phyloP scores from a whole-genome alignment of 2,329 filamentous ascomycete species.

The Colletotrichum sansevieriae region DNA sequence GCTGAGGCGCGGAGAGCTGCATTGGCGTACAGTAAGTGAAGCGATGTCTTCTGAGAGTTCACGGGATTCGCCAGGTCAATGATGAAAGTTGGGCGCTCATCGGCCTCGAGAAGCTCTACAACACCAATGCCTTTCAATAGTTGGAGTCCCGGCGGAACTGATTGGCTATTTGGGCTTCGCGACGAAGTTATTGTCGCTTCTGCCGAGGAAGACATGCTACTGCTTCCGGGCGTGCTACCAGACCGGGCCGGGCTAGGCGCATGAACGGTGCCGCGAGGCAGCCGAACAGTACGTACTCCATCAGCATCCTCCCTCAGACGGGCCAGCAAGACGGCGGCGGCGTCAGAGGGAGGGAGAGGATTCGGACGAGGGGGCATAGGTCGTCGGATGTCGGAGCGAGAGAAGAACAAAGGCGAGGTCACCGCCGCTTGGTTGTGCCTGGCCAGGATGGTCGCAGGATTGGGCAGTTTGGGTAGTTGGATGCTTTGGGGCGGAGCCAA shows the following conservation, averaged over 20 bases:
- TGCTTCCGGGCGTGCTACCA: conserved; percentile 65
- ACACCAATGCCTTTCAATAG: conserved; percentile 75
- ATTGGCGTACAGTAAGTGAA: conserved; percentile 78
- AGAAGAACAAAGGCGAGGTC: conserved; percentile 68
- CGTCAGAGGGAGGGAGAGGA: conserved; percentile 56
- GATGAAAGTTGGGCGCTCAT: conserved; percentile 82
- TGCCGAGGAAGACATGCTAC: conserved; percentile 62
- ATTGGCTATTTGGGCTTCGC: conserved; percentile 63
- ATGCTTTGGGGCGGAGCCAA: conserved; percentile 60
- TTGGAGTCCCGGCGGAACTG: conserved; percentile 62
- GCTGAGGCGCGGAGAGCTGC: conserved; percentile 70
- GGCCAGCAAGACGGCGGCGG: conserved; percentile 61
- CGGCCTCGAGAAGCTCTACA: conserved; percentile 80
- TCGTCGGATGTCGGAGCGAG: conserved; percentile 56
- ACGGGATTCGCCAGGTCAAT: conserved; percentile 73
- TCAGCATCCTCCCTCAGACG: conserved; percentile 60
- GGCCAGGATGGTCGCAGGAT: conserved; percentile 45
- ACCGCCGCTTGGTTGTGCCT: conserved; percentile 52
- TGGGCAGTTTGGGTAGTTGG: conserved; percentile 52
- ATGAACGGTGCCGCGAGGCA: conserved; percentile 66
- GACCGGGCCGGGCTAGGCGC: conserved; percentile 60
- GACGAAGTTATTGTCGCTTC: conserved; percentile 49
- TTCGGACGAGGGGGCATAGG: conserved; percentile 53
- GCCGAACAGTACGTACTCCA: conserved; percentile 65
- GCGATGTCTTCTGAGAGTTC: conserved; percentile 65